These are phyloP conservation scores for Posidonia oceanica DNA, from an alignment of 116 monocot species.

Conservation along the genomic window DNA sequence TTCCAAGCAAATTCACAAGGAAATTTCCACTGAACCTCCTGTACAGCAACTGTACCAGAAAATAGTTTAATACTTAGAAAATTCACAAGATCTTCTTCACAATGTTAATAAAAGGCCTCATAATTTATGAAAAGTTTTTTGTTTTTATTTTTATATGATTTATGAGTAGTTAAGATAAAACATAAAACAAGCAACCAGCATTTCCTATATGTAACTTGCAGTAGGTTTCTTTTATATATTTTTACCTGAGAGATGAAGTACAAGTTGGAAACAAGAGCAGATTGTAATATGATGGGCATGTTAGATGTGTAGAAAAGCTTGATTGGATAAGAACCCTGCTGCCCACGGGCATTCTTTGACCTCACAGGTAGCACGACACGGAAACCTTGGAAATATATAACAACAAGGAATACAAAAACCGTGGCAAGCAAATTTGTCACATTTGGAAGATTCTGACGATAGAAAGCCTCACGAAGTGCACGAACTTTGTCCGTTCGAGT, in stretches of 20 bases:
- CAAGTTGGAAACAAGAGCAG: conserved; percentile 61
- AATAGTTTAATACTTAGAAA: not conserved
- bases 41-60: conserved; percentile 25
- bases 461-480: conserved; percentile 61
- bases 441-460: conserved; percentile 60
- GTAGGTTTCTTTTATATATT: not conserved
- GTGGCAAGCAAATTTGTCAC: conserved; percentile 62
- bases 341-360: conserved; percentile 72
- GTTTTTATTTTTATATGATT: too few species aligned
- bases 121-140: too few species aligned
- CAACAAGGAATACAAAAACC: conserved; percentile 47
- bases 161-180: too few species aligned
- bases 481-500: conserved; percentile 53
- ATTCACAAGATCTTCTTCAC: not conserved
- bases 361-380: conserved; percentile 63
- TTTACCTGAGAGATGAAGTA: conserved; percentile 61
- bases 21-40: conserved; percentile 35
- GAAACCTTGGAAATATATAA: conserved; percentile 68
- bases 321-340: conserved; percentile 68
- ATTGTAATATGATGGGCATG: conserved; percentile 62
- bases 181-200: not conserved
- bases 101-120: too few species aligned
- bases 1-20: conserved; percentile 30
- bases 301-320: conserved; percentile 67
- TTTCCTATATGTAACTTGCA: not conserved